Evolutionary conservation across 306 rosid species (phyloP).

Genomic region (Delonix regia): DNA sequence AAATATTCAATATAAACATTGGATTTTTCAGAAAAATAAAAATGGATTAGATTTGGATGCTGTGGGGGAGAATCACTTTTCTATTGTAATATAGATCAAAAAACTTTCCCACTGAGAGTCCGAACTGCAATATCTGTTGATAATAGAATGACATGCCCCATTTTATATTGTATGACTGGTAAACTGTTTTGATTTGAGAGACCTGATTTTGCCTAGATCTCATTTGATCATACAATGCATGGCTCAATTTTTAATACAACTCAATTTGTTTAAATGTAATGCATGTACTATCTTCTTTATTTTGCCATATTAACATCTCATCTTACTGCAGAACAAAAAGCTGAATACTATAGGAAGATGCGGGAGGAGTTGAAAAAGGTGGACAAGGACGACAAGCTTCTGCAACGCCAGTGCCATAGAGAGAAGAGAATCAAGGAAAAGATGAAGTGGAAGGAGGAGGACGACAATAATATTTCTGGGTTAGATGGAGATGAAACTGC

Average conservation of each 20-base stretch:
- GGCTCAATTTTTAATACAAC: neutral
- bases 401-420: constrained; percentile 66
- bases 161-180: constrained; percentile 8
- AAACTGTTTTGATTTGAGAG: neutral
- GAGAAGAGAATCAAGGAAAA: constrained; percentile 72
- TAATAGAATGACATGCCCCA: neutral
- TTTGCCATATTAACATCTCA: constrained; percentile 21
- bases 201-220: neutral
- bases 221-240: neutral
- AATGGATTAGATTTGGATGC: neutral
- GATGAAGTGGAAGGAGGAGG: constrained; percentile 69
- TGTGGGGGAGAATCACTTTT: neutral
- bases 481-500: constrained; percentile 49
- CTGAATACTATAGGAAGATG: constrained; percentile 70
- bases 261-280: neutral
- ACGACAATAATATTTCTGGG: constrained; percentile 47
- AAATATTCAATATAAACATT: neutral
- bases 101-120: neutral
- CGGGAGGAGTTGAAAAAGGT: constrained; percentile 72
- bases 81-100: neutral
- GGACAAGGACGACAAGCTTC: constrained; percentile 80
- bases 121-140: neutral
- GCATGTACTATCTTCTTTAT: constrained; percentile 1
- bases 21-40: neutral
- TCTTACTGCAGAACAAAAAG: constrained; percentile 61